Base-by-base conservation (phyloP, 1,284 basidiomycete genomes). In the Peniophora sp. region DNA sequence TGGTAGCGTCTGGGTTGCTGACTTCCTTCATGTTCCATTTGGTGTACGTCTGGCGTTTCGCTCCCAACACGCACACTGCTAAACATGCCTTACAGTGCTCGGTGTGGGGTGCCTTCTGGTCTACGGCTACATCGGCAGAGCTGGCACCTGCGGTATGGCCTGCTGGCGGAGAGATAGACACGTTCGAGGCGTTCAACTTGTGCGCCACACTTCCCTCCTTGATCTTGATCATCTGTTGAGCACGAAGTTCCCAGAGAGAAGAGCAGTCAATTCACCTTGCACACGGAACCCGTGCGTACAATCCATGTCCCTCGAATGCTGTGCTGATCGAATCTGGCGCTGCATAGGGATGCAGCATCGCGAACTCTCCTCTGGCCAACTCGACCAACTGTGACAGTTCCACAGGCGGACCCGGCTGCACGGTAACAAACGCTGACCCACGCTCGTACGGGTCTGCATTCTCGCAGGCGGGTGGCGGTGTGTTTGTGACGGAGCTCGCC, bases 91-190 rank as follows among this genome's bases (percentile, higher is more conserved):
- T 20, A 9, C n/a, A 45, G 43, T 86, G 83, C 62, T 85, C 84
- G 3, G 83, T 86, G 15, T 87, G 85, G 85, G 81, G 83, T 17
- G 81, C 82, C 11, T 84, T 75, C 69, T 81, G 80, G 79, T 75
- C 76, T n/a, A 76, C 78, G 58, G 76, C 82, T 1, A 66, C 72
- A 8, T 9, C 15, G 10, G 37, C 15, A 20, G 37, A 41, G 15
- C 15, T 41, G n/a, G 18, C n/a, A n/a, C 37, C 37, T n/a, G 37
- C 37, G 37, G 37, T 41, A 41, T 86, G 85, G 85, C 84, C 84
- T 1, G 62, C 63, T 20, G 84, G 83, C 54, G 84, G 74, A 63
- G 66, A 66, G 66, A 69, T 60, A 22, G 55, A 57, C 35, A 57
- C 54, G 17, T 57, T 57, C 27, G 55, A 57, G 47, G 55, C 37